Evolutionary conservation across 2,329 filamentous ascomycete species (phyloP).

Genomic region (Cordyceps pruinosa): DNA sequence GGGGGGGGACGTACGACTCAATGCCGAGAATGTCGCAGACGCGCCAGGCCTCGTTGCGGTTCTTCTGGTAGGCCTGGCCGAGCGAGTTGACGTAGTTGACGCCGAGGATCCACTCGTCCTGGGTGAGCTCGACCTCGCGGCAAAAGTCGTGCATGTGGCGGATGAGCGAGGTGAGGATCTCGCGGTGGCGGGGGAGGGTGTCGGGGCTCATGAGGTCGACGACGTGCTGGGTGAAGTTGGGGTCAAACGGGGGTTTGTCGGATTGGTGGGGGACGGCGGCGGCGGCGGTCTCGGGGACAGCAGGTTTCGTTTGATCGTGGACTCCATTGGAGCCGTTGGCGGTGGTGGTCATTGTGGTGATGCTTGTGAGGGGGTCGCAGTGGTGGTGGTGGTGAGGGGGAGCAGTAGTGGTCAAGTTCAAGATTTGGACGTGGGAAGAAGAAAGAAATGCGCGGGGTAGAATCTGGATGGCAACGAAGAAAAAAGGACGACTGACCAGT

Average conservation of each 20-base stretch:
- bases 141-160: slow-evolving; percentile 72
- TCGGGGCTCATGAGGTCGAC: slow-evolving; percentile 67
- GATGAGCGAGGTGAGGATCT: slow-evolving; percentile 58
- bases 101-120: slow-evolving; percentile 70
- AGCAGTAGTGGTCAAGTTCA: too few relatives aligned
- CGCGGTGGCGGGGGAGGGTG: slow-evolving; percentile 55
- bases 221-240: slow-evolving; percentile 68
- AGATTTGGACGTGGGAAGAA: too few relatives aligned
- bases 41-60: slow-evolving; percentile 67
- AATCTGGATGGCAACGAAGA: not conserved
- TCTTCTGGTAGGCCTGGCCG: slow-evolving; percentile 60
- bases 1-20: slow-evolving; percentile 48
- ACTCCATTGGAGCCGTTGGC: slow-evolving; percentile 23
- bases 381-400: too few relatives aligned
- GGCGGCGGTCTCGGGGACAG: too few relatives aligned
- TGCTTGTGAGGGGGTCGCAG: not conserved
- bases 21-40: slow-evolving; percentile 68
- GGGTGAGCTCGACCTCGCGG: slow-evolving; percentile 68
- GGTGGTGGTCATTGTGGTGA: not conserved
- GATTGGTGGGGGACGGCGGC: too few relatives aligned
- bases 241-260: slow-evolving; percentile 52
- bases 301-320: slow-evolving; percentile 18
- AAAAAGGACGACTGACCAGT: not conserved
- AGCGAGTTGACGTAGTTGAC: slow-evolving; percentile 70
- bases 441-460: not conserved